Evolutionary conservation across 129 eudicot species (phyloP), one percentile per base, ranked within the genome.

Genomic region (Centella asiatica): DNA sequence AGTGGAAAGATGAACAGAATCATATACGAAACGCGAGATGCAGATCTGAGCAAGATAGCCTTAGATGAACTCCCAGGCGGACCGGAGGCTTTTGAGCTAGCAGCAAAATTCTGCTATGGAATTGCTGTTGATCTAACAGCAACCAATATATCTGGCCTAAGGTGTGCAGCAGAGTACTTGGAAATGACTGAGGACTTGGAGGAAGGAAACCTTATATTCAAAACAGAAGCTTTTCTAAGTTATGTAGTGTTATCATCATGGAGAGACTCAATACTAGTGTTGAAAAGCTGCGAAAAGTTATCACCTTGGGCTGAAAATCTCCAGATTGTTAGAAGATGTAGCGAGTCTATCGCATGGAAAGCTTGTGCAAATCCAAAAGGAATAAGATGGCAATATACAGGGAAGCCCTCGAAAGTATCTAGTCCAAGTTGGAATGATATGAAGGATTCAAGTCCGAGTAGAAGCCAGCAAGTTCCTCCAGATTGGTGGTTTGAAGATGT

Each of bases 101-200:
- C 86, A 14, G 93, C 97, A n/a, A 90, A 83, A 24, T 90, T 90
- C 83, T 90, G 95, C 73, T 90, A 90, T 15, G 95, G 97, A 17
- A 75, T 83, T 33, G 83, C 83, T 17, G 77, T 90, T 42, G 93
- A 90, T 66, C 76, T 86, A 22, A 86, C 89, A 13, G 89, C 97
- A 24, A 60, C 76, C 3, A 70, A 76, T 71, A 83, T 90, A 69
- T 75, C 97, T 1, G 87, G 85, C 64, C 82, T 90, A 5, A 72
- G 97, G 15, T 86, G 95, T 66, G 87, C 97, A 4, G 97, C 95
- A 3, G 97, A 90, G 56, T 90, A 81, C 62, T 81, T 90, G 0
- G 97, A 83, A 62, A 90, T 90, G 97, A 90, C 97, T 1, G 97
- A 90, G 77, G 97, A 90, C n/a, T 76, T 86, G 27, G 97, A 90